Percentiles rank a stretch among this genome's conserved stretches.
These are phyloP conservation scores for Sporothrix inflata DNA, from an alignment of 2,329 filamentous ascomycete genomes.

Conservation along the genomic window DNA sequence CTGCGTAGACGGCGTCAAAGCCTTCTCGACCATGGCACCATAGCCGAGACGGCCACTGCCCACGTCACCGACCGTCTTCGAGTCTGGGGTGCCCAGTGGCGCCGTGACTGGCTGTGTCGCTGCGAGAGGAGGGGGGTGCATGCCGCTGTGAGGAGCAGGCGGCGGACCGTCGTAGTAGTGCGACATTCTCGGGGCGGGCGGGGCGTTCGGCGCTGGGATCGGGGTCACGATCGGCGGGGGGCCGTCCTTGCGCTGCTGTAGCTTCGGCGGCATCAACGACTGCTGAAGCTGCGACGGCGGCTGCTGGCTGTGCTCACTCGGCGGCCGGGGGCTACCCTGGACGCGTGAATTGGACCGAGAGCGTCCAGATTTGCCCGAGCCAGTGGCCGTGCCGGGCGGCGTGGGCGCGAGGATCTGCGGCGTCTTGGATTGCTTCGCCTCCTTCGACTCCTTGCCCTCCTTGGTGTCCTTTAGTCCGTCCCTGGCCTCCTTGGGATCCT, in stretches of 20 bases:
- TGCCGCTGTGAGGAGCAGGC: slow-evolving; percentile 34
- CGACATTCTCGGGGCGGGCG: slow-evolving; percentile 37
- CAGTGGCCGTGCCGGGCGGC: slow-evolving; percentile 39
- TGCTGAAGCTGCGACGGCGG: slow-evolving; percentile 3
- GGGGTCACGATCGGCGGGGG: not conserved
- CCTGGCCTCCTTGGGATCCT: slow-evolving; percentile 32
- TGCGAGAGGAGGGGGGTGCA: slow-evolving; percentile 26
- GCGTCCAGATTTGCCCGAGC: slow-evolving; percentile 48
- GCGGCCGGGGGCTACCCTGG: slow-evolving; percentile 34
- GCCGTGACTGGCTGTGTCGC: not conserved
- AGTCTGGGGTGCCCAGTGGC: not conserved
- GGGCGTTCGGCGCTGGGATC: slow-evolving; percentile 34
- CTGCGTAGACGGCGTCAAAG: slow-evolving; percentile 33
- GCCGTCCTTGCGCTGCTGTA: slow-evolving; percentile 23
- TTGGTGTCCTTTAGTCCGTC: slow-evolving; percentile 36
- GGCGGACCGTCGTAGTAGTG: slow-evolving; percentile 16
- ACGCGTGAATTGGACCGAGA: slow-evolving; percentile 60
- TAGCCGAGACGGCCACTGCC: slow-evolving; percentile 17
- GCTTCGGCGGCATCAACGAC: slow-evolving; percentile 17
- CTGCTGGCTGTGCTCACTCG: slow-evolving; percentile 14
- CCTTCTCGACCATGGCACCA: slow-evolving; percentile 23
- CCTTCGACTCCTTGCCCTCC: slow-evolving; percentile 40
- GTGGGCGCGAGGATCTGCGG: slow-evolving; percentile 53
- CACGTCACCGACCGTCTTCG: not conserved
- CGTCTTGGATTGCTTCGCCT: slow-evolving; percentile 41